Evolutionary conservation across 495 filamentous ascomycete species (phyloP).

Genomic region (Endocarpon pusillum): DNA sequence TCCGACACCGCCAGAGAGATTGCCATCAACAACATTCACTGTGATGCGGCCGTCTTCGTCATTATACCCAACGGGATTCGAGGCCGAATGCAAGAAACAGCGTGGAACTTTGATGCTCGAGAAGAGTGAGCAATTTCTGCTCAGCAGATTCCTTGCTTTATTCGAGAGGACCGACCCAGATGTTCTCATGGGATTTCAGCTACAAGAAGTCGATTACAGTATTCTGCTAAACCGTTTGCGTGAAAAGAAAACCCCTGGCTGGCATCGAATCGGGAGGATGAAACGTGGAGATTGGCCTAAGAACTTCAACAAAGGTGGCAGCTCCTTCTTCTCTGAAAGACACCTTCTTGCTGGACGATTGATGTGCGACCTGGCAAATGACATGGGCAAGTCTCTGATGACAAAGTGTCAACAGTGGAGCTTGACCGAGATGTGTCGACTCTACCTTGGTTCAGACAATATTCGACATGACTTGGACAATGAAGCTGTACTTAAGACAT

Average conservation of each 20-base stretch:
- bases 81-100: constrained; percentile 50
- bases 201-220: constrained; percentile 93
- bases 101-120: constrained; percentile 59
- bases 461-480: constrained; percentile 68
- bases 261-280: constrained; percentile 81
- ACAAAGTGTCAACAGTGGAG: constrained; percentile 95
- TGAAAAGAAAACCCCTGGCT: constrained; percentile 78
- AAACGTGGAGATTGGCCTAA: constrained; percentile 75
- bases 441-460: constrained; percentile 58
- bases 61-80: constrained; percentile 72
- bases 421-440: constrained; percentile 87
- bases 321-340: constrained; percentile 82
- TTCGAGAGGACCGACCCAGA: constrained; percentile 80
- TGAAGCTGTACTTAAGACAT: constrained; percentile 71
- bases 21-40: constrained; percentile 82
- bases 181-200: constrained; percentile 84
- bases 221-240: constrained; percentile 73
- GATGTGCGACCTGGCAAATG: constrained; percentile 87
- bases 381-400: constrained; percentile 95
- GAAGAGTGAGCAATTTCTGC: constrained; percentile 63
- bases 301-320: constrained; percentile 66
- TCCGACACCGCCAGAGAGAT: constrained; percentile 69
- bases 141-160: constrained; percentile 77
- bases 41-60: constrained; percentile 65
- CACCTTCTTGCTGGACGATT: constrained; percentile 78